phyloP scores from a whole-genome alignment of 345 rosid species.

The Pistacia atlantica region DNA sequence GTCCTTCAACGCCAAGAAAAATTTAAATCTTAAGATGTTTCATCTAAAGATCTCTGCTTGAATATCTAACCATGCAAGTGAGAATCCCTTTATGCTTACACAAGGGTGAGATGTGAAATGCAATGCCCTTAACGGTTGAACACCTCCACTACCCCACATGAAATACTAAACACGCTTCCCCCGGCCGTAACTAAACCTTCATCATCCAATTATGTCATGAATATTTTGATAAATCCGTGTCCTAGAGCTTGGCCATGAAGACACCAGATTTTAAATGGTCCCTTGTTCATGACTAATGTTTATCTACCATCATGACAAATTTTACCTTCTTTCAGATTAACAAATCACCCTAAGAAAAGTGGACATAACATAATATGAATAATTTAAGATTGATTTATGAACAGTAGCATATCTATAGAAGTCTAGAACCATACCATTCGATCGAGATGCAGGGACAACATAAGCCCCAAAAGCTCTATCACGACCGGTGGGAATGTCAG shows the following conservation, averaged over 20 bases:
- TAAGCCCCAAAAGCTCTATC: conserved; percentile 84
- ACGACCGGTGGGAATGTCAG: conserved; percentile 60
- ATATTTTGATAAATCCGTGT: background rate
- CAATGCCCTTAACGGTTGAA: background rate
- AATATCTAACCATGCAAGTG: background rate
- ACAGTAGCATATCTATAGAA: background rate
- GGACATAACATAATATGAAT: background rate
- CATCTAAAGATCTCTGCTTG: background rate
- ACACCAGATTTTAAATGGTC: background rate
- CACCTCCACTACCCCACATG: background rate
- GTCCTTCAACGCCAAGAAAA: background rate
- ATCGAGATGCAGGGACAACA: conserved; percentile 64
- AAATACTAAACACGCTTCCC: background rate
- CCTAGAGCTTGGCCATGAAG: background rate
- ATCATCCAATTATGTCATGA: background rate
- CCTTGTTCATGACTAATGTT: background rate
- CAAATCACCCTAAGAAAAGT: background rate
- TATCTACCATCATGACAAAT: background rate
- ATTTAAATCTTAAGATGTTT: background rate
- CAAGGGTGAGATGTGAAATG: background rate
- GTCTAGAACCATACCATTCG: conserved; percentile 51
- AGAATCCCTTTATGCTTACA: background rate
- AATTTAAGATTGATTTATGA: background rate
- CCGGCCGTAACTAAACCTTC: background rate
- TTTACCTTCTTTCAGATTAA: background rate